Evolutionary conservation across 345 rosid species (phyloP).

Genomic region (Ailanthus altissimus): DNA sequence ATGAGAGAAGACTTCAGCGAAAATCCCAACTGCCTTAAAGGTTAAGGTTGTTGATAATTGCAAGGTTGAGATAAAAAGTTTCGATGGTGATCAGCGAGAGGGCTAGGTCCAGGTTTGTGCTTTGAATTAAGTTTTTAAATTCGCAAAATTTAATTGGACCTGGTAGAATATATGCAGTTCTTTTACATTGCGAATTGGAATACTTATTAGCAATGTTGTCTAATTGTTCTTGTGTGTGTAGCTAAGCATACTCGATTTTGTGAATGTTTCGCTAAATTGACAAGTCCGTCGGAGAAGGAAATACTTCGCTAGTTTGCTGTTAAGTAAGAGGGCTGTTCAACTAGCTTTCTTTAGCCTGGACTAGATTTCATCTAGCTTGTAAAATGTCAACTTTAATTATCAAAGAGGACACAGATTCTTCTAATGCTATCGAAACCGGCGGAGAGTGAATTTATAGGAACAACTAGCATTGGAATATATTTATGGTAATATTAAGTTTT

Average conservation of each 20-base stretch:
- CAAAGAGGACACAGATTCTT: not conserved
- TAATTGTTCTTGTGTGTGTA: not conserved
- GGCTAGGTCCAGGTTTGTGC: constrained; percentile 57
- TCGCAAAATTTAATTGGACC: not conserved
- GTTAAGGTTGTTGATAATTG: constrained; percentile 77
- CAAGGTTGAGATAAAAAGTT: constrained; percentile 51
- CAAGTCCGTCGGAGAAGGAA: not conserved
- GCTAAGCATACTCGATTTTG: not conserved
- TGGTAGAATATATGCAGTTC: not conserved
- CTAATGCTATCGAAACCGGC: not conserved
- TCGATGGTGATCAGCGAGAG: constrained; percentile 32
- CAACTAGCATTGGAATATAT: not conserved
- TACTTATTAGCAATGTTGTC: not conserved
- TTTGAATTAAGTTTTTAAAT: not conserved
- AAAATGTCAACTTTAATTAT: not conserved
- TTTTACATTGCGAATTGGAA: not conserved
- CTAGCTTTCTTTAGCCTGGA: not conserved
- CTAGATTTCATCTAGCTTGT: not conserved
- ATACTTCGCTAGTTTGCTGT: not conserved
- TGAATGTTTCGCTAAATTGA: not conserved
- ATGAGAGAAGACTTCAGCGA: no score
- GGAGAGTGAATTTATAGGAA: not conserved
- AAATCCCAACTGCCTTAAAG: constrained; percentile 89
- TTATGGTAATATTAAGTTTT: not conserved
- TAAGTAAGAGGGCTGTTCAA: not conserved